These are phyloP conservation scores for Sporodiniella umbellata DNA, from an alignment of 371 early-diverging fungal species.

Conservation along the genomic window DNA sequence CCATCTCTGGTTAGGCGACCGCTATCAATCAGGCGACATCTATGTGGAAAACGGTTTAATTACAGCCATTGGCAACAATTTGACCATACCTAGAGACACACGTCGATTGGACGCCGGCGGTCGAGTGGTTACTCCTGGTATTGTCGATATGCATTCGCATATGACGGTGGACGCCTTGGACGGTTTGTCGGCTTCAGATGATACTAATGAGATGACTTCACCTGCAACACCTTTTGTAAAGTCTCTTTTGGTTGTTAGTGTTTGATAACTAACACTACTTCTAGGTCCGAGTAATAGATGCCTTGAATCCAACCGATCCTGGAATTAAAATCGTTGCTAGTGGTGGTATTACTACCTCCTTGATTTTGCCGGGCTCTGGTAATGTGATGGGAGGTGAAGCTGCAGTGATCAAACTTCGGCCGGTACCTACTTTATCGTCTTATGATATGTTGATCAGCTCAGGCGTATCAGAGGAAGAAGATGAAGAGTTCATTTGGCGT, in stretches of 20 bases:
- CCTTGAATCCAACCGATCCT: slow-evolving; percentile 62
- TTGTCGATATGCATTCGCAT: slow-evolving; percentile 83
- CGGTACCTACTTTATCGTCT: slow-evolving; percentile 51
- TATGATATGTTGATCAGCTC: slow-evolving; percentile 69
- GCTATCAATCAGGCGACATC: slow-evolving; percentile 52
- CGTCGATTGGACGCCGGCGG: slow-evolving; percentile 61
- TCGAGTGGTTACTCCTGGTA: slow-evolving; percentile 74
- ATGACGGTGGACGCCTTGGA: slow-evolving; percentile 64
- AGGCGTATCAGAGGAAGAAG: slow-evolving; percentile 43
- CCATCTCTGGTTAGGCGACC: slow-evolving; percentile 44
- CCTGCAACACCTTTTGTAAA: slow-evolving; percentile 62
- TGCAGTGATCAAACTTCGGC: slow-evolving; percentile 63
- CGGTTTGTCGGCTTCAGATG: slow-evolving; percentile 44
- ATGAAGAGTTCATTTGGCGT: slow-evolving; percentile 57
- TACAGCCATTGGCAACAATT: slow-evolving; percentile 36
- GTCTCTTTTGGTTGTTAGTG: too few species aligned
- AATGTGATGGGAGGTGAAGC: slow-evolving; percentile 85
- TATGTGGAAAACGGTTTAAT: slow-evolving; percentile 59
- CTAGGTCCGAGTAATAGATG: slow-evolving; percentile 58
- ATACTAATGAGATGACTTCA: slow-evolving; percentile 71
- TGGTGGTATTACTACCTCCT: slow-evolving; percentile 78
- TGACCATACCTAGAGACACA: slow-evolving; percentile 33
- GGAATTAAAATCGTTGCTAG: slow-evolving; percentile 67
- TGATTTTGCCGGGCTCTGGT: slow-evolving; percentile 77
- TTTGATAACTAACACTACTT: neutral